Evolutionary conservation across 2,329 filamentous ascomycete genomes (phyloP).

Genomic region (Aureobasidium sp.): DNA sequence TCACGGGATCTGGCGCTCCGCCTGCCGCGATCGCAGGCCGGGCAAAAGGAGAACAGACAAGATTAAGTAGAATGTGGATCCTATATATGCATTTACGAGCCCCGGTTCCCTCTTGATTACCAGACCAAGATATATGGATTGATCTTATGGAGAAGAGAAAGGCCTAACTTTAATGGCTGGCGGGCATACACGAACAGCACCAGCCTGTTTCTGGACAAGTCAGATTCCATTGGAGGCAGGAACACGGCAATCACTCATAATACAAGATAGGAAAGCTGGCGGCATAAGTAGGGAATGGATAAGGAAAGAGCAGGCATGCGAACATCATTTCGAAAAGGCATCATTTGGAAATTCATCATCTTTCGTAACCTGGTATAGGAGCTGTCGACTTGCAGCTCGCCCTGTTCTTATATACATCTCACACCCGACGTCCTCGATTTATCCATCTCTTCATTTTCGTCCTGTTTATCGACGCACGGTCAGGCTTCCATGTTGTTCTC

Average conservation of each 20-base stretch:
- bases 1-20: background rate
- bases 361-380: background rate
- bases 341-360: background rate
- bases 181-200: background rate
- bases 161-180: background rate
- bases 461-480: background rate
- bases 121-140: background rate
- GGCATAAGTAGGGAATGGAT: background rate
- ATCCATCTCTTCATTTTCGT: background rate
- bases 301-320: background rate
- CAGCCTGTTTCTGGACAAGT: background rate
- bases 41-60: background rate
- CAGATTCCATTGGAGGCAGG: too few relatives aligned
- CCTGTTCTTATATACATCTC: background rate
- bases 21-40: background rate
- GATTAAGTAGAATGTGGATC: background rate
- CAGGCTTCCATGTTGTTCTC: background rate
- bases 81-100: background rate
- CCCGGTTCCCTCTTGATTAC: background rate
- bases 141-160: background rate
- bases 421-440: background rate
- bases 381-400: background rate
- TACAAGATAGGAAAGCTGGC: background rate
- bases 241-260: background rate
- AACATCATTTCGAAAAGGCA: background rate